These are phyloP conservation scores for Posidonia australis DNA, from an alignment of 106 monocot genomes.

Conservation along the genomic window DNA sequence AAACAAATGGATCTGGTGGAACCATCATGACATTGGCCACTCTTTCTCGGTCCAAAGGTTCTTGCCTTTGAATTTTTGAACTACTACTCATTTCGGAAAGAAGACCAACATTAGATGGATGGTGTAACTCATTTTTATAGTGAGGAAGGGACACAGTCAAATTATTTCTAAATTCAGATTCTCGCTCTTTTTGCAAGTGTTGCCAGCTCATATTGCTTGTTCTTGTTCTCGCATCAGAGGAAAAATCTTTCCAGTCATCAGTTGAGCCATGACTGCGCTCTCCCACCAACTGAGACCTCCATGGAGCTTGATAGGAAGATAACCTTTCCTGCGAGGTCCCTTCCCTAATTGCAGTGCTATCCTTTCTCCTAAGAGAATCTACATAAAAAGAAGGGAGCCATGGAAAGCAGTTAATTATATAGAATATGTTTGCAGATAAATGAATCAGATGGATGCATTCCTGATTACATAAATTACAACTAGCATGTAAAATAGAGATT, in stretches of 20 bases:
- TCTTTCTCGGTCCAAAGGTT: conserved; percentile 24
- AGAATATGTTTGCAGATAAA: background rate
- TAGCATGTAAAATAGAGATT: too few species aligned
- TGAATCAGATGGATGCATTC: background rate
- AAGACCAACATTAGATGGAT: conserved; percentile 15
- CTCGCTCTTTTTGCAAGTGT: conserved; percentile 26
- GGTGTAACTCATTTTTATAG: conserved; percentile 19
- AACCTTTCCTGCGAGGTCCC: conserved; percentile 20
- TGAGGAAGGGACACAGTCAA: conserved; percentile 12
- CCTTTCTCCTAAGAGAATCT: background rate
- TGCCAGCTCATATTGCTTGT: conserved; percentile 15
- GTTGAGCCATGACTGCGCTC: conserved; percentile 21
- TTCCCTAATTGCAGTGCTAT: conserved; percentile 17
- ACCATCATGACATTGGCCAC: conserved; percentile 5
- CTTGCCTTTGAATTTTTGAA: conserved; percentile 18
- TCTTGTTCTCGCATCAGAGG: conserved; percentile 14
- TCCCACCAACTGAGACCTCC: conserved; percentile 32
- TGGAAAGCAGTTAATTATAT: background rate
- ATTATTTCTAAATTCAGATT: conserved; percentile 13
- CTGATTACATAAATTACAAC: too few species aligned
- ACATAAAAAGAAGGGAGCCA: background rate
- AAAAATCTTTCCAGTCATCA: conserved; percentile 21
- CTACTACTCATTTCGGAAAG: conserved; percentile 22
- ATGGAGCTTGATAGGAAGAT: conserved; percentile 20
- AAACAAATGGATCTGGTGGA: conserved; percentile 14